Percentiles rank a stretch among this genome's conserved stretches.
phyloP scores from a whole-genome alignment of 345 rosid genomes.

The Theobroma cacao region DNA sequence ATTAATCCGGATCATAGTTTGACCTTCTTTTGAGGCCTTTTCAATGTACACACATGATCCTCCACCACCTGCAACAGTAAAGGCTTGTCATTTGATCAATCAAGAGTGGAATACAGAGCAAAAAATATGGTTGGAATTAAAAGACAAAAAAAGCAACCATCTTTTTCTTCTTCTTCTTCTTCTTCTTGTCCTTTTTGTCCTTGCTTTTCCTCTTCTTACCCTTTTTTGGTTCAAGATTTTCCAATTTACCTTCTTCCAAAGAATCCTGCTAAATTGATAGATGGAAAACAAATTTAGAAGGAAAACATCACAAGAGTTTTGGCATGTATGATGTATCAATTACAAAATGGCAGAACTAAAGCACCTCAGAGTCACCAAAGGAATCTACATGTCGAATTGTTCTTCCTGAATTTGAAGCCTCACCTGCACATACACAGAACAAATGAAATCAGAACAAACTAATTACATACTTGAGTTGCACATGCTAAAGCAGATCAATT shows the following conservation, averaged over 20 bases:
- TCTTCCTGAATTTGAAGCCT: conserved; percentile 56
- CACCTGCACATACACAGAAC: conserved; percentile 39
- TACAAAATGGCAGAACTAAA: conserved; percentile 12
- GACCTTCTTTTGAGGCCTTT: conserved; percentile 38
- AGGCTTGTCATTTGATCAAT: conserved; percentile 7
- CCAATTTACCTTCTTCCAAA: conserved; percentile 34
- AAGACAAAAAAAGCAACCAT: conserved; percentile 28
- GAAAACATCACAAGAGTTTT: conserved; percentile 13
- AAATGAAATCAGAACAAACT: not conserved
- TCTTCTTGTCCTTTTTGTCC: conserved; percentile 35
- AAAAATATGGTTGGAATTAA: conserved; percentile 11
- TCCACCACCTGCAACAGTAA: conserved; percentile 30
- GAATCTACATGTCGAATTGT: conserved; percentile 61
- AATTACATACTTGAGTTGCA: not conserved
- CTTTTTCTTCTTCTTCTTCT: conserved; percentile 41
- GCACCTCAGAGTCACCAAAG: conserved; percentile 53
- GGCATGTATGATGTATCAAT: conserved; percentile 5
- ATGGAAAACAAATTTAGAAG: conserved; percentile 15
- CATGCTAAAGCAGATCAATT: not conserved
- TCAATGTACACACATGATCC: conserved; percentile 23
- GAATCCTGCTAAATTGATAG: conserved; percentile 29
- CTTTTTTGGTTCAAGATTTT: conserved; percentile 34
- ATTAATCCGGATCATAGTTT: conserved; percentile 22
- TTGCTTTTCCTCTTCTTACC: conserved; percentile 38
- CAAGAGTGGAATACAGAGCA: conserved; percentile 16